These are phyloP conservation scores for Ceratocystis albifundus DNA, from an alignment of 2,329 filamentous ascomycete species.

Conservation along the genomic window DNA sequence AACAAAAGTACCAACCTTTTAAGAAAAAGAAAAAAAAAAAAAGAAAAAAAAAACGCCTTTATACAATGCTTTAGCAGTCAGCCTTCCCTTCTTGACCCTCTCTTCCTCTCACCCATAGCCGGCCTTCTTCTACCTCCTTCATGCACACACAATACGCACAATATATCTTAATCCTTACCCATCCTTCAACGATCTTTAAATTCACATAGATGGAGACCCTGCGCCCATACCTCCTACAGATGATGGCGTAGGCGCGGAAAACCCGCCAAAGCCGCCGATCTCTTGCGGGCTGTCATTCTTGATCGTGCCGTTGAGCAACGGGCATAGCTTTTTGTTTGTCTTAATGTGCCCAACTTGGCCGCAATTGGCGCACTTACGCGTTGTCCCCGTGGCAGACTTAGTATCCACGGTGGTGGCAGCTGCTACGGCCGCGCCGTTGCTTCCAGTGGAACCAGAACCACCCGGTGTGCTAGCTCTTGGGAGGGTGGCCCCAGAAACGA, in stretches of 20 bases:
- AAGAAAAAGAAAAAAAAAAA: too few species aligned
- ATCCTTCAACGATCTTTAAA: too few species aligned
- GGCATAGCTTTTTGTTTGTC: slow-evolving; percentile 95
- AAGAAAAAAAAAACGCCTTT: too few species aligned
- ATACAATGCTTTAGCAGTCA: too few species aligned
- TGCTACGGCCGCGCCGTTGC: neutral
- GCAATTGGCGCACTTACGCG: slow-evolving; percentile 93
- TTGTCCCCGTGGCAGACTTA: slow-evolving; percentile 45
- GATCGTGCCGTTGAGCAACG: slow-evolving; percentile 73
- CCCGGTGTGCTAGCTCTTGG: neutral
- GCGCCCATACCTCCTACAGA: neutral
- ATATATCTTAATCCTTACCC: too few species aligned
- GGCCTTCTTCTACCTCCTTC: too few species aligned
- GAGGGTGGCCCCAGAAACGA: neutral
- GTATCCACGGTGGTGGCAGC: neutral
- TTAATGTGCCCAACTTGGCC: slow-evolving; percentile 96
- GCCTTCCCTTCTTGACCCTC: too few species aligned
- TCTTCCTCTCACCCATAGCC: too few species aligned
- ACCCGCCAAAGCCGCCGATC: slow-evolving; percentile 44
- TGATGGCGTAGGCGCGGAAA: slow-evolving; percentile 22
- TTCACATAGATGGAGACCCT: slow-evolving; percentile 9
- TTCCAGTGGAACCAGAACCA: neutral
- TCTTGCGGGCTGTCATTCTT: slow-evolving; percentile 47
- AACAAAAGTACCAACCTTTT: too few species aligned
- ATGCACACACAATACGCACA: too few species aligned